Conservation (phyloP, 306 rosid genomes). For the Ormosia semicastrata region DNA sequence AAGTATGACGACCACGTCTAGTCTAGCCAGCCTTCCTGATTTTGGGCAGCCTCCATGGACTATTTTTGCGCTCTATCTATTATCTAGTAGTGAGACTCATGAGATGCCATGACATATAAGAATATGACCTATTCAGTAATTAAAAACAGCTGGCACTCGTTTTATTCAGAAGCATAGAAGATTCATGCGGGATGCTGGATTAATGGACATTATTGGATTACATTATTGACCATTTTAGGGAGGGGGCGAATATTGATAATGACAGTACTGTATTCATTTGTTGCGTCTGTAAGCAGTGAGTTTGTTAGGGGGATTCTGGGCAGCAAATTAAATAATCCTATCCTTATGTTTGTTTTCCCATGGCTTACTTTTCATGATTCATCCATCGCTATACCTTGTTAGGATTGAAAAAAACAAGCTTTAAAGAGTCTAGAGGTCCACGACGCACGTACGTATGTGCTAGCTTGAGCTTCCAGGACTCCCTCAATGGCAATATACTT, state of each 20-base stretch:
- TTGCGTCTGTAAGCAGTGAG: not conserved
- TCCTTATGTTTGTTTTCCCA: not conserved
- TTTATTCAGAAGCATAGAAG: not conserved
- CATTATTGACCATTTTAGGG: not conserved
- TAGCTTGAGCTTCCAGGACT: no score
- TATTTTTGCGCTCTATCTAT: no score
- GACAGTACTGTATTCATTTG: not conserved
- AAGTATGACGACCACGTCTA: no score
- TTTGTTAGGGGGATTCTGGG: not conserved
- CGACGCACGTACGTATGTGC: no score
- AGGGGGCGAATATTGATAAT: not conserved
- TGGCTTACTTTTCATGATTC: not conserved
- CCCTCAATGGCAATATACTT: no score
- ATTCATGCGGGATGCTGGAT: not conserved
- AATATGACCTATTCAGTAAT: not conserved
- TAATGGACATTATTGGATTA: not conserved
- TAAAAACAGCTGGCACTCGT: not conserved
- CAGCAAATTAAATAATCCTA: not conserved
- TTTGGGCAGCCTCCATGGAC: no score
- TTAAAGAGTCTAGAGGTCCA: not conserved
- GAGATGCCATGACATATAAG: not conserved
- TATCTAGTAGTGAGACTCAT: not conserved
- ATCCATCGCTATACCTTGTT: not conserved
- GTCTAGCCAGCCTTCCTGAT: no score
- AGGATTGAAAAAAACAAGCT: not conserved